Evolutionary conservation across 495 filamentous ascomycete genomes (phyloP).

Genomic region (Penicillium parvum): DNA sequence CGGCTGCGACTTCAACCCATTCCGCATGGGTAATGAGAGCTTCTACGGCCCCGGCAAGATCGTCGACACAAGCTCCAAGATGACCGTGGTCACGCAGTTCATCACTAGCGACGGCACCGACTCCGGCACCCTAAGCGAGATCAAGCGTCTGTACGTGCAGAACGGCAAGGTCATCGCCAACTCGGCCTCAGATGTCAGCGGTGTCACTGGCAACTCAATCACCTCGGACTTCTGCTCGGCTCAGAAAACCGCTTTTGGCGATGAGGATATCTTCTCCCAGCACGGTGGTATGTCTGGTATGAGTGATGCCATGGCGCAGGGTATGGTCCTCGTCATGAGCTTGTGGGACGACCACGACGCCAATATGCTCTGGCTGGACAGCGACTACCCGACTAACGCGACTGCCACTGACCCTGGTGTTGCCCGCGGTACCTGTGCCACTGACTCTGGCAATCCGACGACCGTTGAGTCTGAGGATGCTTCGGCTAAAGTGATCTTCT

Average conservation of each 20-base stretch:
- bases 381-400: slow-evolving; percentile 59
- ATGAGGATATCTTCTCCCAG: slow-evolving; percentile 51
- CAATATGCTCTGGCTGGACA: slow-evolving; percentile 86
- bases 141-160: slow-evolving; percentile 71
- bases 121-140: slow-evolving; percentile 53
- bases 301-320: slow-evolving; percentile 49
- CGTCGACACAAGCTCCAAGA: slow-evolving; percentile 57
- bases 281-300: slow-evolving; percentile 60
- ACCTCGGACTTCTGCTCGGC: slow-evolving; percentile 57
- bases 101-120: slow-evolving; percentile 51
- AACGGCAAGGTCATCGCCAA: slow-evolving; percentile 59
- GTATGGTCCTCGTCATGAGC: slow-evolving; percentile 72
- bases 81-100: slow-evolving; percentile 74
- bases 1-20: slow-evolving; percentile 80
- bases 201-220: slow-evolving; percentile 54
- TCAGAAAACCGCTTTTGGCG: slow-evolving; percentile 59
- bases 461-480: slow-evolving; percentile 53
- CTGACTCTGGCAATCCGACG: slow-evolving; percentile 54
- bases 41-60: slow-evolving; percentile 61
- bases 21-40: slow-evolving; percentile 56
- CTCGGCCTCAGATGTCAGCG: slow-evolving; percentile 48
- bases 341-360: slow-evolving; percentile 74
- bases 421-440: slow-evolving; percentile 64
- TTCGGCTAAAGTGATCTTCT: slow-evolving; percentile 58
- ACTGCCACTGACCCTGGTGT: slow-evolving; percentile 56